phyloP scores from a whole-genome alignment of 257 asterid species.

The Penstemon eatonii region DNA sequence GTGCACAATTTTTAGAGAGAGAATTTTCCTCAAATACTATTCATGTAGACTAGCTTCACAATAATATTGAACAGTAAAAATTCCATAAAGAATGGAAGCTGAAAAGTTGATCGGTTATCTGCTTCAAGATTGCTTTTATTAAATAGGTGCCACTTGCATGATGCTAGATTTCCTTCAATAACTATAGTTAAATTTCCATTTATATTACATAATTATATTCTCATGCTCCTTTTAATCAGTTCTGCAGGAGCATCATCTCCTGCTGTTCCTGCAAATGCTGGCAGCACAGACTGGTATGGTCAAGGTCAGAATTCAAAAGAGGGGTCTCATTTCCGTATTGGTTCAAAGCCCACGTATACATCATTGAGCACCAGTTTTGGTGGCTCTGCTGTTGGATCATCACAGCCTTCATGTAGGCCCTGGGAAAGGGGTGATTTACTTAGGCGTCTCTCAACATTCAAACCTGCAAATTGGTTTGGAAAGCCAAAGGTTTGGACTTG shows the following conservation, averaged over 20 bases:
- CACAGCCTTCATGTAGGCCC: conserved; percentile 96
- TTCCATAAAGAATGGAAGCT: conserved; percentile 15
- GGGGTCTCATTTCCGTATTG: conserved; percentile 75
- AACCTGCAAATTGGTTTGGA: conserved; percentile 88
- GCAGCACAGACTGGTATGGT: conserved; percentile 77
- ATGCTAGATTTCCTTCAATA: conserved; percentile 19
- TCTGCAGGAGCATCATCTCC: conserved; percentile 99
- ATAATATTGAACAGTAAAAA: conserved; percentile 1
- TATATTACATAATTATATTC: neutral
- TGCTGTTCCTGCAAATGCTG: conserved; percentile 82
- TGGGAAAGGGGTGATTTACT: conserved; percentile 99
- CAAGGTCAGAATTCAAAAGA: conserved; percentile 84
- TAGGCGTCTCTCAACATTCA: conserved; percentile 91
- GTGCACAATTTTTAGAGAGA: neutral
- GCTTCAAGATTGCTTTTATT: conserved; percentile 15
- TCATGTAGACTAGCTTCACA: conserved; percentile 14
- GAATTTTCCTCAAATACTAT: neutral
- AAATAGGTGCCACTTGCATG: conserved; percentile 10
- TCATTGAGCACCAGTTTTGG: conserved; percentile 90
- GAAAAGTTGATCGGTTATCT: conserved; percentile 19
- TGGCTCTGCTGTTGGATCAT: conserved; percentile 90
- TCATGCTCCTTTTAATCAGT: conserved; percentile 40
- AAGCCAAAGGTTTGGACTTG: conserved; percentile 81
- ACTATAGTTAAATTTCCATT: neutral
- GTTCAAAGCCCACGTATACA: conserved; percentile 66